Conservation (phyloP, 2,329 filamentous ascomycete species). For the Pseudogymnoascus sp. region DNA sequence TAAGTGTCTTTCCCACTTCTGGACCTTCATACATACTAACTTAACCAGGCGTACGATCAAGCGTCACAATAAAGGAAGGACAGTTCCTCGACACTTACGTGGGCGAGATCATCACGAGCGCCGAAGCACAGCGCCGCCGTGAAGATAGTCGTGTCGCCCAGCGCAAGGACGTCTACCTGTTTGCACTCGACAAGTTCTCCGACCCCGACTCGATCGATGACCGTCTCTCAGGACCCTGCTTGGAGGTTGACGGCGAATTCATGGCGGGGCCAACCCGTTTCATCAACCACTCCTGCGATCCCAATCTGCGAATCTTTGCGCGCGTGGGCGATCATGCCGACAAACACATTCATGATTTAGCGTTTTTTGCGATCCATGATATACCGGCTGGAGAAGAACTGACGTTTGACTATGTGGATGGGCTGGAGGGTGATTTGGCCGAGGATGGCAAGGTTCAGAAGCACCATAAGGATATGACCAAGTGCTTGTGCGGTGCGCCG, state of each 20-base stretch:
- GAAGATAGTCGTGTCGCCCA: slow-evolving; percentile 43
- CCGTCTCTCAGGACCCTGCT: slow-evolving; percentile 41
- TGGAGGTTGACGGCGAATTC: slow-evolving; percentile 63
- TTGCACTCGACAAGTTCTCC: slow-evolving; percentile 72
- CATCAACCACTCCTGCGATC: slow-evolving; percentile 75
- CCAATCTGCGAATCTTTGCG: slow-evolving; percentile 71
- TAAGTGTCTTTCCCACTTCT: slow-evolving; percentile 27
- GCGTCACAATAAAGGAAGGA: slow-evolving; percentile 55
- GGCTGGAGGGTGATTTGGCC: slow-evolving; percentile 37
- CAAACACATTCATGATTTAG: slow-evolving; percentile 65
- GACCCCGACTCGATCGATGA: slow-evolving; percentile 46
- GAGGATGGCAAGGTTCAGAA: slow-evolving; percentile 30
- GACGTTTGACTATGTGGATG: slow-evolving; percentile 72
- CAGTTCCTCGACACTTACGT: slow-evolving; percentile 76
- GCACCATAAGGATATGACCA: slow-evolving; percentile 47
- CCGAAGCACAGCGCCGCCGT: slow-evolving; percentile 58
- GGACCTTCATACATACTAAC: slow-evolving; percentile 10
- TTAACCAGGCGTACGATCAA: slow-evolving; percentile 50
- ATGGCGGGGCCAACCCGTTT: slow-evolving; percentile 72
- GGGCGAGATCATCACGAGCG: slow-evolving; percentile 57
- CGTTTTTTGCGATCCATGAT: slow-evolving; percentile 62
- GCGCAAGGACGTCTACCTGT: slow-evolving; percentile 70
- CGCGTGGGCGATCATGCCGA: slow-evolving; percentile 70
- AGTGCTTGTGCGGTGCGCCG: slow-evolving; percentile 52
- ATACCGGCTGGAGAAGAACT: slow-evolving; percentile 60